These are phyloP conservation scores for Brachypodium distachyon DNA, from an alignment of 202 grass and related monocot species.

Conservation along the genomic window DNA sequence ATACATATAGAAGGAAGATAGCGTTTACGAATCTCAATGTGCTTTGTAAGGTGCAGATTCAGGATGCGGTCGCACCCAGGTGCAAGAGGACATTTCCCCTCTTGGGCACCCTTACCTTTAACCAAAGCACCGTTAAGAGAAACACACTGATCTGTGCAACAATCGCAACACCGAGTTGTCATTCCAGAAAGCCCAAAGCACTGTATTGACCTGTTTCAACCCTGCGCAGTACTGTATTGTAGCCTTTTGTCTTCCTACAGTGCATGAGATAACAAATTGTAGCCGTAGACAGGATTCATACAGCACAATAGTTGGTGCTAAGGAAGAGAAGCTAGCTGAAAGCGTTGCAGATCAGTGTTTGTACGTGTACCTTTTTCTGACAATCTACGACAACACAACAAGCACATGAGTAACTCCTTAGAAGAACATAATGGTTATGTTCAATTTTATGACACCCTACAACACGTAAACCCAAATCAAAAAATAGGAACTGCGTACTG, in stretches of 20 bases:
- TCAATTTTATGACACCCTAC: background rate
- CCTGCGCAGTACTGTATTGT: background rate
- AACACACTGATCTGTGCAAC: background rate
- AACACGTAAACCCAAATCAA: background rate
- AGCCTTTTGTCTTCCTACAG: background rate
- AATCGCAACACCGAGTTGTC: background rate
- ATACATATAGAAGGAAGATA: too few relatives aligned
- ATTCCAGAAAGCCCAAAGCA: background rate
- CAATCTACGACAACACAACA: background rate
- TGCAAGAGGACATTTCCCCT: too few relatives aligned
- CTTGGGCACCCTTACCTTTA: background rate
- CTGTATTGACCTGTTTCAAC: background rate
- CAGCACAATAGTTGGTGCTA: background rate
- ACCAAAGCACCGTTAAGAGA: slow-evolving; percentile 13
- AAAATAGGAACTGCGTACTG: background rate
- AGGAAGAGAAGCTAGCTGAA: background rate
- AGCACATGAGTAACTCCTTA: background rate
- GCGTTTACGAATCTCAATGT: too few relatives aligned
- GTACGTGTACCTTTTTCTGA: background rate
- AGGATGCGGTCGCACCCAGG: too few relatives aligned
- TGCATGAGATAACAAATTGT: background rate
- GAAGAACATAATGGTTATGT: background rate
- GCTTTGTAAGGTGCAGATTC: too few relatives aligned
- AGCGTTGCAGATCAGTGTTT: background rate
- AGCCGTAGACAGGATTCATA: background rate